Base-by-base conservation (phyloP, 805 yeast species). In the Saccharomycopsis babjevae region DNA sequence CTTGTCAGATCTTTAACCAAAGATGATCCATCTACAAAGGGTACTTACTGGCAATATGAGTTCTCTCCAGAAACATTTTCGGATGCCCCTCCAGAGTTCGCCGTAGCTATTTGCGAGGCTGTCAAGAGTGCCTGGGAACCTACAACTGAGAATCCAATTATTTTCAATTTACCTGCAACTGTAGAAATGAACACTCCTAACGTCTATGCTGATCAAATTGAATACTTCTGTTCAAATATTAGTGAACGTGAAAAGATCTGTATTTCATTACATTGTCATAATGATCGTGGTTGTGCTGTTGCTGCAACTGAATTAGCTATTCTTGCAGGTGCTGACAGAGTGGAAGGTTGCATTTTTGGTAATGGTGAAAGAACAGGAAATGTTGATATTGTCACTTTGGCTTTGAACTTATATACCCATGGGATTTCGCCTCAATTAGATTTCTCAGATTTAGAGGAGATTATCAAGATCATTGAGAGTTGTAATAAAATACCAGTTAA, bases 281-380 rank as follows among this genome's bases (percentile, higher is more conserved):
- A 86, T 68, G 93, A 86, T 71, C 80, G 93, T 73, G 93, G 93
- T 22, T 85, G 89, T 71, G 91, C 89, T 69, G 91, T 86, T 60
- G 93, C 93, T 54, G 93, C 93, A 30, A 78, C 89, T 55, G 93
- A 86, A 72, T 76, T 86, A 63, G 92, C 90, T 67, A 67, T 84
- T 38, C 74, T 86, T 68, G 93, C 91, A n/a, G 93, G 93, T 69
- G 93, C 88, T 63, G 92, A 86, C 73, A 80, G 93, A 76, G 88
- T 86, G 58, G 93, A 86, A 74, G 93, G 93, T 61, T 86, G 92
- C 77, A 76, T 86, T 50, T 86, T 86, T 65, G 92, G 92, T 69
- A 86, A 86, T 72, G 93, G 93, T 74, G 93, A 86, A 78, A 79
- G 93, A 76, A 86, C 93, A 34, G 93, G 93, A 76, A 86, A 86